Evolutionary conservation across 2,329 filamentous ascomycete species (phyloP).

Genomic region (Periconia sp.): DNA sequence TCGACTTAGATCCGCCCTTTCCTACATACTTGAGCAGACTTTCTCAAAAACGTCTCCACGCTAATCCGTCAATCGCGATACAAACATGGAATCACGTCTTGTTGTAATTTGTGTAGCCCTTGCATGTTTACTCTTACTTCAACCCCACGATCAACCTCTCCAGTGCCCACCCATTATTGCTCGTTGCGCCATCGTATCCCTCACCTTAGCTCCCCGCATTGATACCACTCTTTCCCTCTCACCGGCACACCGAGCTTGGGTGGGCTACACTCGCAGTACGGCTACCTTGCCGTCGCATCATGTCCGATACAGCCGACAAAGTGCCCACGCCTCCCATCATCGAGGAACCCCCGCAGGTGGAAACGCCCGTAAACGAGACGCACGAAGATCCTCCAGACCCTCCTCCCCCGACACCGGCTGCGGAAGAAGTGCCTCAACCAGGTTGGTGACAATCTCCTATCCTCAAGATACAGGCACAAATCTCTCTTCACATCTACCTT

Average conservation of each 20-base stretch:
- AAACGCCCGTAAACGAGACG: constrained; percentile 2
- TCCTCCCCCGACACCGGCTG: constrained; percentile 19
- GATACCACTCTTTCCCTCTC: constrained; percentile 10
- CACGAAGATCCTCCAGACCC: constrained; percentile 16
- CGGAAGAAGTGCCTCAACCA: constrained; percentile 14
- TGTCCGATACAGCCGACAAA: constrained; percentile 13
- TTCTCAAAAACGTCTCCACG: background rate
- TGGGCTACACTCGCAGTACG: constrained; percentile 7
- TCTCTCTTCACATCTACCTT: background rate
- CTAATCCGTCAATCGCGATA: background rate
- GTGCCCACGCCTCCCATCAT: constrained; percentile 9
- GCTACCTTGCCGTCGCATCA: constrained; percentile 6
- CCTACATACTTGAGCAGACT: background rate
- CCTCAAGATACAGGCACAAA: no score
- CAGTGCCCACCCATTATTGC: constrained; percentile 8
- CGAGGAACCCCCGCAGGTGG: constrained; percentile 9
- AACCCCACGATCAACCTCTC: background rate
- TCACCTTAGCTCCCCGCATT: constrained; percentile 9
- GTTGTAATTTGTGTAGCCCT: background rate
- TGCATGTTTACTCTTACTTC: constrained; percentile 1
- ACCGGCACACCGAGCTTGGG: constrained; percentile 15
- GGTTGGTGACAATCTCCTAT: no score
- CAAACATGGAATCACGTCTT: background rate
- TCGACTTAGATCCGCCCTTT: background rate
- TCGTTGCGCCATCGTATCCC: constrained; percentile 12